Conservation (phyloP, 2,329 filamentous ascomycete species). For the Trichoderma sp. region DNA sequence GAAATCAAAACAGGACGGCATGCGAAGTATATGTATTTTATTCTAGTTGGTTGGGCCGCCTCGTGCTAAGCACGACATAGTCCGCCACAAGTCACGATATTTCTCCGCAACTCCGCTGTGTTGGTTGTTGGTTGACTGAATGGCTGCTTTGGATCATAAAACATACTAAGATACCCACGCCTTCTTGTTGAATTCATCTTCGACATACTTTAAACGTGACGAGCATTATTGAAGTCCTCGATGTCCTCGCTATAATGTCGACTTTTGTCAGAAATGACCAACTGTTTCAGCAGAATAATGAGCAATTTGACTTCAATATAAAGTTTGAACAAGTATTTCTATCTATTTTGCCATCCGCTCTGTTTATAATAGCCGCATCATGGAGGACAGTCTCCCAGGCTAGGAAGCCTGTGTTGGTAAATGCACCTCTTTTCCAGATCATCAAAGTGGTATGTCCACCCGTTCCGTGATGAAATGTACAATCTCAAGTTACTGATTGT, state of each 20-base stretch:
- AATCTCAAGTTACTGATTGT: background rate
- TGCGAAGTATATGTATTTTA: background rate
- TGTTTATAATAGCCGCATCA: background rate
- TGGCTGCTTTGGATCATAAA: background rate
- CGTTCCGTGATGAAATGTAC: background rate
- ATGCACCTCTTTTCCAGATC: background rate
- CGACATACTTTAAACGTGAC: background rate
- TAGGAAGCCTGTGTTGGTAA: background rate
- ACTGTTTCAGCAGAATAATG: background rate
- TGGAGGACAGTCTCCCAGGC: background rate
- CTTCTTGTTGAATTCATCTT: background rate
- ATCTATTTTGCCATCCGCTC: background rate
- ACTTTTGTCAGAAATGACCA: background rate
- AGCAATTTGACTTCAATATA: background rate
- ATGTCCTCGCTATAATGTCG: background rate
- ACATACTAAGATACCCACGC: background rate
- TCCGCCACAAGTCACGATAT: background rate
- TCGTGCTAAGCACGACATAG: background rate
- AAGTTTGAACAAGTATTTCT: background rate
- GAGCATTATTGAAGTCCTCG: background rate
- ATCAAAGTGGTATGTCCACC: background rate
- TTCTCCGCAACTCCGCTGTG: background rate
- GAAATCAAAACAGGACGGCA: background rate
- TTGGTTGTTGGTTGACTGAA: background rate
- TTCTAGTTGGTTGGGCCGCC: background rate